Conservation (phyloP, 2,329 filamentous ascomycete species). For the Hypoxylon sp. region DNA sequence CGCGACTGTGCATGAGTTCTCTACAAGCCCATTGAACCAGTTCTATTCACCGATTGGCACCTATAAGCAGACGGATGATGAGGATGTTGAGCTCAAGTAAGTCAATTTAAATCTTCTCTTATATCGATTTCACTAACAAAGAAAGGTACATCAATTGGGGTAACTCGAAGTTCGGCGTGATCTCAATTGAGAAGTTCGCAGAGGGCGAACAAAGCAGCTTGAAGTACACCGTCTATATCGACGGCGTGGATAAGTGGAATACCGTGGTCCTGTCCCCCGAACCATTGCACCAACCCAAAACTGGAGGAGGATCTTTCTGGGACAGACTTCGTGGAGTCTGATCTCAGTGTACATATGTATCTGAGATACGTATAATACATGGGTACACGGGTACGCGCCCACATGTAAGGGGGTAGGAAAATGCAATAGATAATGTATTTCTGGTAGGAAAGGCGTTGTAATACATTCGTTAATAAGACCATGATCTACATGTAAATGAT, state of each 20-base stretch:
- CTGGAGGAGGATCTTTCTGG: constrained; percentile 62
- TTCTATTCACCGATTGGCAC: constrained; percentile 91
- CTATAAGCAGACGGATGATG: constrained; percentile 83
- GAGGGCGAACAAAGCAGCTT: constrained; percentile 78
- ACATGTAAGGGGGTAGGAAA: neutral
- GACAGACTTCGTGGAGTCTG: constrained; percentile 56
- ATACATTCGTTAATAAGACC: neutral
- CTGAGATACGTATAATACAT: constrained; percentile 18
- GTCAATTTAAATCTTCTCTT: constrained; percentile 52
- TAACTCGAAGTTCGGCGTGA: constrained; percentile 88
- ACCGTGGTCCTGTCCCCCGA: constrained; percentile 67
- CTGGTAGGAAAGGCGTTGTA: constrained; percentile 6
- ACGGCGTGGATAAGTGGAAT: constrained; percentile 85
- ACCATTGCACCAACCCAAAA: constrained; percentile 50
- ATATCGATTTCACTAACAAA: constrained; percentile 45
- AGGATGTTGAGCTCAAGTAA: constrained; percentile 89
- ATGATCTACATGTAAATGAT: neutral
- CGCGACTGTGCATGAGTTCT: constrained; percentile 88
- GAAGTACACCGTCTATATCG: constrained; percentile 85
- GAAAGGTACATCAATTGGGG: constrained; percentile 83
- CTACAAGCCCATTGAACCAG: constrained; percentile 90
- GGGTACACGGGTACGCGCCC: constrained; percentile 8
- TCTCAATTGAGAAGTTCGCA: constrained; percentile 80
- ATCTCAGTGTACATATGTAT: constrained; percentile 6
- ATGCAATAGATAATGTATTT: constrained; percentile 24